These are phyloP conservation scores for Colletotrichum navitas DNA, from an alignment of 2,329 filamentous ascomycete genomes.

Conservation along the genomic window DNA sequence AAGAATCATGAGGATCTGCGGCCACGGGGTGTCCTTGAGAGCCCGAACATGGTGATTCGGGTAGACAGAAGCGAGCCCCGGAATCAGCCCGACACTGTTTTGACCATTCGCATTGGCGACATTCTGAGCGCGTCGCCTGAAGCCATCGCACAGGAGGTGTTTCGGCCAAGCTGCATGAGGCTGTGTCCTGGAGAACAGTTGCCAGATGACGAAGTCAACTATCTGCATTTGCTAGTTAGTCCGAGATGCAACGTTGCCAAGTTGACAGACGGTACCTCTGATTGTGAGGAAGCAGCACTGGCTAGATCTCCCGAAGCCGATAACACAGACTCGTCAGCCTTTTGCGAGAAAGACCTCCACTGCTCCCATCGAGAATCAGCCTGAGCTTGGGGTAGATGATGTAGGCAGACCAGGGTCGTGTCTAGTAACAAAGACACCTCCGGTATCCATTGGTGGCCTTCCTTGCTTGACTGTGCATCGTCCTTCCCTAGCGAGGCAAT, in stretches of 20 bases:
- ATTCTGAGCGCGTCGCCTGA: conserved; percentile 62
- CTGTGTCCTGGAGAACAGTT: conserved; percentile 74
- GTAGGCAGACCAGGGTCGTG: conserved; percentile 74
- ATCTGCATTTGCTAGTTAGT: conserved; percentile 63
- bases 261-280: conserved; percentile 64
- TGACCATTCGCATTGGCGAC: conserved; percentile 49
- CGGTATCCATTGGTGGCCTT: conserved; percentile 51
- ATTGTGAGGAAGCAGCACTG: conserved; percentile 66
- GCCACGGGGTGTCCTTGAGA: conserved; percentile 81
- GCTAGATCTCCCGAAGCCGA: conserved; percentile 63
- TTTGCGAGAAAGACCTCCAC: conserved; percentile 73
- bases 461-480: conserved; percentile 38
- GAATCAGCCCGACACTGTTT: conserved; percentile 59
- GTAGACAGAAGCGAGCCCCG: conserved; percentile 73
- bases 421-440: conserved; percentile 74
- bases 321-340: conserved; percentile 68
- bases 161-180: conserved; percentile 65
- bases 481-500: conserved; percentile 60
- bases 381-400: conserved; percentile 18
- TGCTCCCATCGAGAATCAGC: conserved; percentile 62
- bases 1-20: conserved; percentile 77
- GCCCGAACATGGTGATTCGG: conserved; percentile 78
- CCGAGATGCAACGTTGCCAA: background rate
- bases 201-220: conserved; percentile 82
- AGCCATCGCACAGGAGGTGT: conserved; percentile 89